A percentile compares a stretch with the other conserved stretches of the same genome.
Evolutionary conservation across 441 rosid species (phyloP).

Genomic region (Aquilaria agallochum): DNA sequence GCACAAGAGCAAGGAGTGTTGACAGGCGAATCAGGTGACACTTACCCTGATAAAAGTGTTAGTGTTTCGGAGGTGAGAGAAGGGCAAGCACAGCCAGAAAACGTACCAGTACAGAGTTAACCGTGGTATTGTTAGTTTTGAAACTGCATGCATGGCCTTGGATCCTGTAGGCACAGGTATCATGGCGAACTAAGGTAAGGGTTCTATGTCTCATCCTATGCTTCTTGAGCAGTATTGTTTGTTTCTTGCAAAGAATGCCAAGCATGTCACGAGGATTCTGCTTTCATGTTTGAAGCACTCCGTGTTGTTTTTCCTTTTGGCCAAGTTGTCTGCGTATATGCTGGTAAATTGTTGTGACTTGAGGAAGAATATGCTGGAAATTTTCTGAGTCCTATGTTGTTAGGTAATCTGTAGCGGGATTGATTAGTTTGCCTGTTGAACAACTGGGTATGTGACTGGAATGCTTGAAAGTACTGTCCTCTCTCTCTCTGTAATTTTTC

Average conservation of each 20-base stretch:
- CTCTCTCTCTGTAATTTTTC: too few relatives aligned
- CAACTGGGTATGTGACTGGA: constrained; percentile 26
- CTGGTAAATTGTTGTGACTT: constrained; percentile 27
- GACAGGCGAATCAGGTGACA: constrained; percentile 23
- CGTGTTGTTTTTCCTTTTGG: constrained; percentile 20
- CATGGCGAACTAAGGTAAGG: constrained; percentile 5
- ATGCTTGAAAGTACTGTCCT: neutral
- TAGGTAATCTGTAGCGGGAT: constrained; percentile 18
- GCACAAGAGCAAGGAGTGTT: constrained; percentile 17
- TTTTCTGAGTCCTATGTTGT: constrained; percentile 31
- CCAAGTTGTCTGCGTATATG: constrained; percentile 26
- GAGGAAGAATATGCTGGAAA: constrained; percentile 30
- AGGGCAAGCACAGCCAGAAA: constrained; percentile 25
- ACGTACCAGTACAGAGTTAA: constrained; percentile 29
- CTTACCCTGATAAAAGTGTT: constrained; percentile 1
- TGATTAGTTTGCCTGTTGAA: constrained; percentile 18
- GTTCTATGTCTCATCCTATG: constrained; percentile 31
- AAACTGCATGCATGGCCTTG: too few relatives aligned
- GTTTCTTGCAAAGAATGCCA: constrained; percentile 32
- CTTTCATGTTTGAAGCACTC: constrained; percentile 34
- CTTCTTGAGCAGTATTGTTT: constrained; percentile 32
- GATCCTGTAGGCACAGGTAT: too few relatives aligned
- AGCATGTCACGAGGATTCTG: constrained; percentile 27
- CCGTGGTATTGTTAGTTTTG: neutral
- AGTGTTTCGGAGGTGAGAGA: neutral